These are phyloP conservation scores for Aspergillus pseudoterreus DNA, from an alignment of 2,329 filamentous ascomycete species.

Conservation along the genomic window DNA sequence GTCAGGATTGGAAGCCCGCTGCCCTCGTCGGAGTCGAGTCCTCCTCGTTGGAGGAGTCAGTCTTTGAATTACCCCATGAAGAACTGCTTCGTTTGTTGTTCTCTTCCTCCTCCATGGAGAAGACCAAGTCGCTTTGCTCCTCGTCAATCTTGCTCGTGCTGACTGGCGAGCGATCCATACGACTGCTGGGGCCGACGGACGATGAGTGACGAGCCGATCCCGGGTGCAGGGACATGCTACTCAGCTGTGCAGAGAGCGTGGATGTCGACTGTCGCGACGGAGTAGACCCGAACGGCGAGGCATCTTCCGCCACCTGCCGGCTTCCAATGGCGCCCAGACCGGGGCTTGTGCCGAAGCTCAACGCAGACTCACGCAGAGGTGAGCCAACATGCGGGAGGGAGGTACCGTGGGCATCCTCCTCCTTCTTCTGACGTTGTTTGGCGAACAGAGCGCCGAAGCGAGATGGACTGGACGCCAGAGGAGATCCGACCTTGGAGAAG, in stretches of 20 bases:
- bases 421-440: constrained; percentile 49
- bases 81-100: constrained; percentile 40
- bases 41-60: constrained; percentile 24
- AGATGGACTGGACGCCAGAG: constrained; percentile 57
- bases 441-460: constrained; percentile 60
- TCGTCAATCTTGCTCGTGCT: constrained; percentile 47
- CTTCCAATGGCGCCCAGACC: constrained; percentile 49
- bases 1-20: constrained; percentile 18
- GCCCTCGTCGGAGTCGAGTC: constrained; percentile 18
- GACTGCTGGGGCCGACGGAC: constrained; percentile 27
- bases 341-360: constrained; percentile 50
- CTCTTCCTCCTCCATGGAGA: constrained; percentile 51
- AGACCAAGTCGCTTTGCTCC: constrained; percentile 46
- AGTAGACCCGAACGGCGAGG: constrained; percentile 51
- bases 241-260: constrained; percentile 59
- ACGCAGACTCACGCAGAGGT: constrained; percentile 59
- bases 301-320: constrained; percentile 46
- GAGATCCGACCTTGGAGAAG: constrained; percentile 52
- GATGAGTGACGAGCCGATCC: constrained; percentile 35
- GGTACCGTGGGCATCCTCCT: constrained; percentile 46
- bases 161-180: constrained; percentile 45
- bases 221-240: constrained; percentile 42
- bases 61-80: constrained; percentile 33
- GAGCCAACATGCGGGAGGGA: constrained; percentile 62
- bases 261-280: constrained; percentile 58